These are phyloP conservation scores for Telfairia occidentalis DNA, from an alignment of 331 rosid genomes.

Conservation along the genomic window DNA sequence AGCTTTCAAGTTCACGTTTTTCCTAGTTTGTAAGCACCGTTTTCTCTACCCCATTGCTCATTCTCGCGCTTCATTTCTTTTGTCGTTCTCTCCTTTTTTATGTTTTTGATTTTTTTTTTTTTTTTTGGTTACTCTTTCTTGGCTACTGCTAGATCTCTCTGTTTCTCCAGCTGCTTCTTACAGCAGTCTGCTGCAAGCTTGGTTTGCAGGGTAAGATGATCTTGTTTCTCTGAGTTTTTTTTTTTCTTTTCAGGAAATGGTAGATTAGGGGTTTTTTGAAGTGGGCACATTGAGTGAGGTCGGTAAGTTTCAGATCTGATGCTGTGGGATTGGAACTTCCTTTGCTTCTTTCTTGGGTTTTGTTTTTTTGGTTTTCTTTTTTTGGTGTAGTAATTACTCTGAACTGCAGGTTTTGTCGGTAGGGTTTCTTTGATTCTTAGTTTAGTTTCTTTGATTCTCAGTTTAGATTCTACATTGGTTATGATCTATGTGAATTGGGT, in stretches of 20 bases:
- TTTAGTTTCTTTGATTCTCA: background rate
- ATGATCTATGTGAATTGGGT: conserved; percentile 9
- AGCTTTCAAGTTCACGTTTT: conserved; percentile 36
- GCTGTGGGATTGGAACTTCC: conserved; percentile 1
- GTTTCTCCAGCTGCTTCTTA: conserved; percentile 1
- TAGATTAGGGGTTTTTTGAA: conserved; percentile 38
- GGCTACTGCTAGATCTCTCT: conserved; percentile 18
- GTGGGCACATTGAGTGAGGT: conserved; percentile 43
- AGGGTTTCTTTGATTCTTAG: conserved; percentile 1
- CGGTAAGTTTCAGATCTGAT: conserved; percentile 79
- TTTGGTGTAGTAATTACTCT: background rate
- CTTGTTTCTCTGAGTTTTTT: conserved; percentile 21
- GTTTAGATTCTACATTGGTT: background rate
- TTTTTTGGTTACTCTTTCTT: background rate
- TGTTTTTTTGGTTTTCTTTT: conserved; percentile 1
- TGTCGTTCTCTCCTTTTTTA: conserved; percentile 15
- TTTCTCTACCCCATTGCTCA: conserved; percentile 19
- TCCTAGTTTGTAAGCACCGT: conserved; percentile 31
- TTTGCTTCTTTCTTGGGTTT: conserved; percentile 9
- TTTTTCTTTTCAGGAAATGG: conserved; percentile 48
- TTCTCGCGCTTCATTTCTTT: conserved; percentile 3
- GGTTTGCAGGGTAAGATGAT: background rate
- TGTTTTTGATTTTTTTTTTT: background rate
- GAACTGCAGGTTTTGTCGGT: background rate
- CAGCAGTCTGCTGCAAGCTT: conserved; percentile 9